Percentiles rank a stretch among this genome's conserved stretches.
Evolutionary conservation across 805 yeast species (phyloP).

Genomic region (Schwanniomyces pseudopolymorphus): DNA sequence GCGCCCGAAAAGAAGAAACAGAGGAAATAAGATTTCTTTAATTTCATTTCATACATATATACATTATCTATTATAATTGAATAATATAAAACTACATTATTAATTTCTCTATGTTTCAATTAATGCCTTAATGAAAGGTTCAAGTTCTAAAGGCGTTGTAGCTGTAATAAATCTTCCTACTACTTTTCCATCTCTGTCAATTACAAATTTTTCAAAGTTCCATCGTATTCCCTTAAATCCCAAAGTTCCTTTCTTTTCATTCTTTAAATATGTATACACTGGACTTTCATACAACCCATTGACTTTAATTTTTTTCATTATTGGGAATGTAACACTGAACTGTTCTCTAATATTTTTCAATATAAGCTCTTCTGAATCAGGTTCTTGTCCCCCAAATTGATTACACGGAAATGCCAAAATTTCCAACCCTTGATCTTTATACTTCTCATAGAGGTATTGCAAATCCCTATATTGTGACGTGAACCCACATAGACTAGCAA

Average conservation of each 20-base stretch:
- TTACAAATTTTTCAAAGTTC: slow-evolving; percentile 77
- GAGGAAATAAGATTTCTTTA: slow-evolving; percentile 6
- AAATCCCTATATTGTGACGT: slow-evolving; percentile 76
- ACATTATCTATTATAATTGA: not conserved
- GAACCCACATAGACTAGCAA: slow-evolving; percentile 79
- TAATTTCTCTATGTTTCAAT: not conserved
- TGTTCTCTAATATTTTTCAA: slow-evolving; percentile 16
- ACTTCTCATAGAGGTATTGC: slow-evolving; percentile 65
- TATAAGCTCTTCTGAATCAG: slow-evolving; percentile 50
- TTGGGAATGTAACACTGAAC: slow-evolving; percentile 37
- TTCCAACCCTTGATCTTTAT: slow-evolving; percentile 59
- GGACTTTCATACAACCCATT: slow-evolving; percentile 34
- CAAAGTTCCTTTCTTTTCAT: slow-evolving; percentile 21
- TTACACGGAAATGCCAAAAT: slow-evolving; percentile 89
- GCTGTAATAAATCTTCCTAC: slow-evolving; percentile 62
- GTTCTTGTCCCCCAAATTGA: slow-evolving; percentile 83
- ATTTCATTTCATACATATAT: not conserved
- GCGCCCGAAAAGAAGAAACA: slow-evolving; percentile 11
- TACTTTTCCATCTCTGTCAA: slow-evolving; percentile 58
- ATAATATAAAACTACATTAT: no score
- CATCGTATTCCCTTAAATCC: slow-evolving; percentile 57
- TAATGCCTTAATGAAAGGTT: slow-evolving; percentile 18
- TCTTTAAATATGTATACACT: slow-evolving; percentile 31
- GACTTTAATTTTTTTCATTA: slow-evolving; percentile 35
- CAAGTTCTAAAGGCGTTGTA: slow-evolving; percentile 64